Conservation (phyloP, 2,329 filamentous ascomycete genomes). For the Phaeophleospora eucalypticola region DNA sequence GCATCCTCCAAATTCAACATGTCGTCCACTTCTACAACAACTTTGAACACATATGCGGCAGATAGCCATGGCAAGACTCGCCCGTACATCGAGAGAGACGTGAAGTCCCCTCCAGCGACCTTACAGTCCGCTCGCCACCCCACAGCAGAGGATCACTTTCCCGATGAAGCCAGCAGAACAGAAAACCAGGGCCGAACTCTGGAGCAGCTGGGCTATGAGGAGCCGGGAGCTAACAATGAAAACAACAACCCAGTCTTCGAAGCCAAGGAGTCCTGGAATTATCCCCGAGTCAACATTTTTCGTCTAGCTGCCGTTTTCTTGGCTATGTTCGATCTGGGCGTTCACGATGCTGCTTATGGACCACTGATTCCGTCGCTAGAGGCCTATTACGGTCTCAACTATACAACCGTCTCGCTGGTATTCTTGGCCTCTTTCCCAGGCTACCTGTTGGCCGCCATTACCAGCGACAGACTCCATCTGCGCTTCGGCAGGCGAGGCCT, state of each 20-base stretch:
- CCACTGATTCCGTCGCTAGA: conserved; percentile 37
- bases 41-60: background rate
- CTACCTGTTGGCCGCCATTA: conserved; percentile 56
- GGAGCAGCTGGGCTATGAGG: conserved; percentile 8
- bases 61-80: background rate
- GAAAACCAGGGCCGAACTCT: background rate
- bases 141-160: background rate
- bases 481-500: conserved; percentile 63
- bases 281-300: conserved; percentile 9
- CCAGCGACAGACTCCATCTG: conserved; percentile 59
- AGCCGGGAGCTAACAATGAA: background rate
- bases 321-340: conserved; percentile 11
- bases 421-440: conserved; percentile 61
- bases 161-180: background rate
- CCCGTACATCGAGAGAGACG: background rate
- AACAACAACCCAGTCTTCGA: background rate
- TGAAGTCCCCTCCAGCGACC: conserved; percentile 4
- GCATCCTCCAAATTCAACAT: too few species aligned
- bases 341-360: conserved; percentile 11
- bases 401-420: conserved; percentile 58
- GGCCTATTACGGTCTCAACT: conserved; percentile 55
- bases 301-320: conserved; percentile 7
- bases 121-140: background rate
- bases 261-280: conserved; percentile 11
- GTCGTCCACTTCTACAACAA: background rate